phyloP scores from a whole-genome alignment of 1,284 basidiomycete genomes.

The Malassezia vespertilionis region DNA sequence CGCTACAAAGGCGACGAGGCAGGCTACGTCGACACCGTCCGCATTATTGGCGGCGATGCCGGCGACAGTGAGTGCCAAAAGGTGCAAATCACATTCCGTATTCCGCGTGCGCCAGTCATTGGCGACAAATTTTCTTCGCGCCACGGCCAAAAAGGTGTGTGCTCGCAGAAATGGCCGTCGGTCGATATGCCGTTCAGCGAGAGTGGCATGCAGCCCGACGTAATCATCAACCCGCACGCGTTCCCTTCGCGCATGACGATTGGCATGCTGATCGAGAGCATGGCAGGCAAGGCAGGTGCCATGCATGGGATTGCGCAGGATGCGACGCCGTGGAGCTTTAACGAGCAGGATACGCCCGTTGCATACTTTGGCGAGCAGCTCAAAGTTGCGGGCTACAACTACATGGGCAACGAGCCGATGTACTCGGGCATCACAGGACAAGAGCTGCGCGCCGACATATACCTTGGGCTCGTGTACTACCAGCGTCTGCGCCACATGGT shows the following conservation, averaged over 20 bases:
- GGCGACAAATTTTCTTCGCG: constrained; percentile 99
- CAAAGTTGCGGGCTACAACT: constrained; percentile 87
- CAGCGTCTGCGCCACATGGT: constrained; percentile 99
- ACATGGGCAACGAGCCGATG: constrained; percentile 99
- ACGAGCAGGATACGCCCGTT: constrained; percentile 86
- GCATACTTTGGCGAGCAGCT: constrained; percentile 97
- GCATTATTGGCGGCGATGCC: constrained; percentile 74
- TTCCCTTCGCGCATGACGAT: constrained; percentile 99
- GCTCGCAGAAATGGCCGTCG: constrained; percentile 96
- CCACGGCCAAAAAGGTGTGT: constrained; percentile 98
- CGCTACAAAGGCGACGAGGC: constrained; percentile 96
- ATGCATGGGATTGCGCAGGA: constrained; percentile 98
- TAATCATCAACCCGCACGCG: constrained; percentile 99
- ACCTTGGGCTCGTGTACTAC: constrained; percentile 95
- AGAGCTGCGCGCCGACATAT: constrained; percentile 97
- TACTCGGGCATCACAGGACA: constrained; percentile 98
- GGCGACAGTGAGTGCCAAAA: constrained; percentile 83
- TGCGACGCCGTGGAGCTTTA: constrained; percentile 70
- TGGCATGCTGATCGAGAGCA: constrained; percentile 98
- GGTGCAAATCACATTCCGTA: constrained; percentile 82
- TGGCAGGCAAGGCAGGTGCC: constrained; percentile 95
- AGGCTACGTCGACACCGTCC: constrained; percentile 82
- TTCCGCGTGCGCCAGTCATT: constrained; percentile 89
- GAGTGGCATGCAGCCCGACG: constrained; percentile 96
- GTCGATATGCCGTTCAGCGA: constrained; percentile 99